Conservation (phyloP, 208 protist genomes). For the Wallacemonas sp. region DNA sequence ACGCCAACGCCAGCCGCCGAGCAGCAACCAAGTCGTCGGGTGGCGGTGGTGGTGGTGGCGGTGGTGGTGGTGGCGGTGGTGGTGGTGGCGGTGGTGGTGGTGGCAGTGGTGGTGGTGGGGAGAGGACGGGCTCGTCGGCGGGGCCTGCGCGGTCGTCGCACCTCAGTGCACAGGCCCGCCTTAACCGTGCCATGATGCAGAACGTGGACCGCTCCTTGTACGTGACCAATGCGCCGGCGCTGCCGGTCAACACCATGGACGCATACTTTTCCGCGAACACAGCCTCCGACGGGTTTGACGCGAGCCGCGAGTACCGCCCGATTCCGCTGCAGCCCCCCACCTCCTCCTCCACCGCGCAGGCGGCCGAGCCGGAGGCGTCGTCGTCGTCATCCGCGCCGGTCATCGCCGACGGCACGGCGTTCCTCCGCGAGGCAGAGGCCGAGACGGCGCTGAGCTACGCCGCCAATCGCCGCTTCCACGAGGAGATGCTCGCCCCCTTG, state of each 20-base stretch:
- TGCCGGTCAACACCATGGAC: slow-evolving; percentile 66
- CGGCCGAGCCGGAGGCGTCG: too few species aligned
- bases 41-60: neutral
- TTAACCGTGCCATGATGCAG: slow-evolving; percentile 41
- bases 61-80: neutral
- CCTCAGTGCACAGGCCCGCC: slow-evolving; percentile 17
- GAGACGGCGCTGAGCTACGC: slow-evolving; percentile 41
- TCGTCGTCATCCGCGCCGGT: slow-evolving; percentile 22
- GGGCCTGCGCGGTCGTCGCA: slow-evolving; percentile 7
- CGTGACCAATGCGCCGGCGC: slow-evolving; percentile 30
- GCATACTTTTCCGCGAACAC: slow-evolving; percentile 27
- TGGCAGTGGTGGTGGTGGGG: slow-evolving; percentile 19
- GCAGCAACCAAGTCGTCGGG: neutral
- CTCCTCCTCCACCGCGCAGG: neutral
- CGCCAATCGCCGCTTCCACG: slow-evolving; percentile 70
- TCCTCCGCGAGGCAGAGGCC: slow-evolving; percentile 57
- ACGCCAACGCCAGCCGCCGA: neutral
- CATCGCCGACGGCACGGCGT: slow-evolving; percentile 54
- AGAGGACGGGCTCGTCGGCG: too few species aligned
- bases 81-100: slow-evolving; percentile 10
- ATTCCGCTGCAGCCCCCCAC: slow-evolving; percentile 22
- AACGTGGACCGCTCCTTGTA: slow-evolving; percentile 38
- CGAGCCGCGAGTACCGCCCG: slow-evolving; percentile 32
- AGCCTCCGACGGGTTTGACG: slow-evolving; percentile 14
- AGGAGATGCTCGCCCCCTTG: slow-evolving; percentile 33